phyloP scores from a whole-genome alignment of 2,329 filamentous ascomycete species.

The Xylaria sp. region DNA sequence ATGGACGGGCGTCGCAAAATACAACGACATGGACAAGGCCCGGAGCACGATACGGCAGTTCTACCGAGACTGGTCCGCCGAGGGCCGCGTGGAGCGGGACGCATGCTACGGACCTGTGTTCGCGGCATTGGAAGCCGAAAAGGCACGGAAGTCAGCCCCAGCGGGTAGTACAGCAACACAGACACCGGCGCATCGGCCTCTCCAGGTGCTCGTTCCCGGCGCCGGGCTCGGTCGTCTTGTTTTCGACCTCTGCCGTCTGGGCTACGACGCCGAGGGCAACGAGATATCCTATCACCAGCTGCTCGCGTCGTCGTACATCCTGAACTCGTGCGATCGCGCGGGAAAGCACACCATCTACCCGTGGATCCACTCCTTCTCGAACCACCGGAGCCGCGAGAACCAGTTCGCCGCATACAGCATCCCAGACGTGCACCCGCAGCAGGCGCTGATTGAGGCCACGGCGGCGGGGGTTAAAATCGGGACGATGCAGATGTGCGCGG shows the following conservation, averaged over 20 bases:
- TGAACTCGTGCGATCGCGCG: constrained; percentile 72
- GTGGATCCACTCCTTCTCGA: constrained; percentile 89
- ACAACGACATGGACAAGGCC: constrained; percentile 86
- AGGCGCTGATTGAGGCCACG: constrained; percentile 55
- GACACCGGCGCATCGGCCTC: constrained; percentile 50
- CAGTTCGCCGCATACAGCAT: constrained; percentile 80
- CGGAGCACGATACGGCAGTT: constrained; percentile 92
- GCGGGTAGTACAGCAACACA: neutral
- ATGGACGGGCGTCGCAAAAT: constrained; percentile 77
- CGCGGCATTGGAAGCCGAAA: constrained; percentile 67
- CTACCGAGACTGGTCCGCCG: constrained; percentile 92
- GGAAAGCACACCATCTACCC: constrained; percentile 81
- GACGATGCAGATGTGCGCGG: constrained; percentile 90
- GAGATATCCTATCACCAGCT: constrained; percentile 98
- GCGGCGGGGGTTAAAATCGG: constrained; percentile 56
- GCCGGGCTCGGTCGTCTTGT: constrained; percentile 89
- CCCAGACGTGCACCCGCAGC: constrained; percentile 82
- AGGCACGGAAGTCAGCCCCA: constrained; percentile 26
- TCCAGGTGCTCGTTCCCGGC: constrained; percentile 85
- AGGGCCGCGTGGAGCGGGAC: constrained; percentile 78
- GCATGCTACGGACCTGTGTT: constrained; percentile 82
- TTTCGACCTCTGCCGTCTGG: constrained; percentile 81
- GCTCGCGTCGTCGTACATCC: constrained; percentile 81
- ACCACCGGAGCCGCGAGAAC: constrained; percentile 77
- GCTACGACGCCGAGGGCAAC: constrained; percentile 85